phyloP scores from a whole-genome alignment of 23 red algal genomes.

The Pyropia yezoensis region DNA sequence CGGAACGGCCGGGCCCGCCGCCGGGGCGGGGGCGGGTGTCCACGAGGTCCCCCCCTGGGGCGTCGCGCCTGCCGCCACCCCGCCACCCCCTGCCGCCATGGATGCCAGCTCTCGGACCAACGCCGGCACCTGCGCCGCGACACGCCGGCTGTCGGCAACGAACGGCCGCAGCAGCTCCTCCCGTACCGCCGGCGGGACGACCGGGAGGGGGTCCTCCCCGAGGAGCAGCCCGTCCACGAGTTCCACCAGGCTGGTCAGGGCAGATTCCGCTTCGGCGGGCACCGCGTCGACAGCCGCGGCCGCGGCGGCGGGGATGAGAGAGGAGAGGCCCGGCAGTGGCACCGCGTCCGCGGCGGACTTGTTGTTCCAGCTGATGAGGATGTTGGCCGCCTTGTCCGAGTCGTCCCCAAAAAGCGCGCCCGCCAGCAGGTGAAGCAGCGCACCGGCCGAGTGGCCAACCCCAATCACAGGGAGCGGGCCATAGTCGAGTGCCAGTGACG shows the following conservation, averaged over 20 bases:
- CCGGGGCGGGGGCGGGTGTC: background rate
- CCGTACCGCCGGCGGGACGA: conserved; percentile 12
- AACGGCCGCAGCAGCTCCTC: conserved; percentile 11
- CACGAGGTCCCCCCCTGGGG: background rate
- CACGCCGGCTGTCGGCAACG: background rate
- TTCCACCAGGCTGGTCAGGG: no score
- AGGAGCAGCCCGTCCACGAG: background rate
- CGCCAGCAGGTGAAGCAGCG: conserved; percentile 41
- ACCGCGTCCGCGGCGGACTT: conserved; percentile 39
- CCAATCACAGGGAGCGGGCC: conserved; percentile 68
- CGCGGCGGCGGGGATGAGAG: conserved; percentile 8
- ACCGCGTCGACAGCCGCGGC: background rate
- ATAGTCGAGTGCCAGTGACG: conserved; percentile 46
- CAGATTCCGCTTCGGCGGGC: no score
- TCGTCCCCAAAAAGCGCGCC: conserved; percentile 41
- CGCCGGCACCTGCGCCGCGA: conserved; percentile 17
- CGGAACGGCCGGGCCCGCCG: background rate
- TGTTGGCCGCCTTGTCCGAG: conserved; percentile 23
- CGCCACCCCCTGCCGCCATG: background rate
- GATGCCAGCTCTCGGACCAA: conserved; percentile 16
- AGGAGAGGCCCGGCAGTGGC: conserved; percentile 10
- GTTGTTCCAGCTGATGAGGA: conserved; percentile 49
- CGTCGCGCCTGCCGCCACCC: background rate
- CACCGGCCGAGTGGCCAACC: conserved; percentile 60
- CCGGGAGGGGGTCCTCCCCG: background rate